Percentiles rank a stretch among this genome's conserved stretches.
phyloP scores from a whole-genome alignment of 805 yeast genomes.

The Kluyveromyces lactis region DNA sequence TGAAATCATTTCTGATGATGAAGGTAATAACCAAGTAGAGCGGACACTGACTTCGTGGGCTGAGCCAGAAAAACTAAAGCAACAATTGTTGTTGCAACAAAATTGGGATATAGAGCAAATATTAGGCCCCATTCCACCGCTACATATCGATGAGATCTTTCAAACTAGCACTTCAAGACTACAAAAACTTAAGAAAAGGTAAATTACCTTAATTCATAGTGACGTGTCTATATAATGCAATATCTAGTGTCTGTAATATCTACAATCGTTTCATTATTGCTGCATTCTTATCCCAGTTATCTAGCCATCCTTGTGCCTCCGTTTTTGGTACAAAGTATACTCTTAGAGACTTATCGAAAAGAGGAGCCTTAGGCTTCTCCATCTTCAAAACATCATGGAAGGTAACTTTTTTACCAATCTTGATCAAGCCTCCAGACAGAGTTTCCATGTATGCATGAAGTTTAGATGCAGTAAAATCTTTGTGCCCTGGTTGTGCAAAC shows the following conservation, averaged over 20 bases:
- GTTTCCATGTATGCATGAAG: slow-evolving; percentile 80
- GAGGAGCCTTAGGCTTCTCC: slow-evolving; percentile 57
- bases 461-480: slow-evolving; percentile 47
- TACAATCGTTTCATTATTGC: slow-evolving; percentile 43
- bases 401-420: slow-evolving; percentile 70
- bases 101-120: slow-evolving; percentile 55
- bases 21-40: slow-evolving; percentile 37
- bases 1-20: slow-evolving; percentile 44
- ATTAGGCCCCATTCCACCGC: slow-evolving; percentile 67
- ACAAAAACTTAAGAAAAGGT: slow-evolving; percentile 30
- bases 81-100: slow-evolving; percentile 38
- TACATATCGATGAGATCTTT: slow-evolving; percentile 64
- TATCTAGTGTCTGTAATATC: background rate
- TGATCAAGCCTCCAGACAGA: slow-evolving; percentile 71
- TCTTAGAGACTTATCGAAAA: slow-evolving; percentile 66
- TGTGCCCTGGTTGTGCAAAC: slow-evolving; percentile 53
- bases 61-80: slow-evolving; percentile 44
- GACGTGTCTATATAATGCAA: background rate
- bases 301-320: slow-evolving; percentile 57
- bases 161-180: slow-evolving; percentile 33
- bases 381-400: slow-evolving; percentile 56
- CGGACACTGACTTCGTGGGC: slow-evolving; percentile 55
- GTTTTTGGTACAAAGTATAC: slow-evolving; percentile 72
- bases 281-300: slow-evolving; percentile 52
- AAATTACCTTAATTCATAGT: background rate